These are phyloP conservation scores for Russula sp. DNA, from an alignment of 768 basidiomycete species.

Conservation along the genomic window DNA sequence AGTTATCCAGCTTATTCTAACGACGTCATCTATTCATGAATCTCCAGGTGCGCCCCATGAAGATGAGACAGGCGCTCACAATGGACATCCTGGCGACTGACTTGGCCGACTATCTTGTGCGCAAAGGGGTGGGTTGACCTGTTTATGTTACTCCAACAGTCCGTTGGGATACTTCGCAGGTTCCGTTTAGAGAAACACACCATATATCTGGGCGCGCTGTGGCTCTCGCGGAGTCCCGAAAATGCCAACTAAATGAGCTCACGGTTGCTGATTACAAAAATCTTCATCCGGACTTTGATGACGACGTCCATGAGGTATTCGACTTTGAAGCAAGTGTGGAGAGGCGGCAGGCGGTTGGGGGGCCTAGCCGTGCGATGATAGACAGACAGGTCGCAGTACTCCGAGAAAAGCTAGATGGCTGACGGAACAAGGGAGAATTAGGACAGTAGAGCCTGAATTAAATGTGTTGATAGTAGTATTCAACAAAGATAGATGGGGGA, in stretches of 20 bases:
- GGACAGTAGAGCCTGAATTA: neutral
- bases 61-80: constrained; percentile 85
- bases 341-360: constrained; percentile 85
- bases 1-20: constrained; percentile 22
- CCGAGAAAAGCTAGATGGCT: constrained; percentile 44
- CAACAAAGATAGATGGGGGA: too few relatives aligned
- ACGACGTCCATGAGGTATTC: constrained; percentile 80
- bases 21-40: neutral
- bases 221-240: constrained; percentile 80
- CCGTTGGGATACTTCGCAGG: constrained; percentile 39
- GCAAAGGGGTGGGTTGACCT: constrained; percentile 75
- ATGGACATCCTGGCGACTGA: constrained; percentile 99
- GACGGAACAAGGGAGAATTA: neutral
- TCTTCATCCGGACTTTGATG: constrained; percentile 68
- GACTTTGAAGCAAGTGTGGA: constrained; percentile 96
- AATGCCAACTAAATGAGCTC: constrained; percentile 76
- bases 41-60: constrained; percentile 73
- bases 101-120: constrained; percentile 95
- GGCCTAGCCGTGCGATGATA: constrained; percentile 79
- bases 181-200: constrained; percentile 97
- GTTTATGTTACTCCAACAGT: neutral
- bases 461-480: too few relatives aligned
- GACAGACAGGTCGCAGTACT: constrained; percentile 77
- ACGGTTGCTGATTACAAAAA: constrained; percentile 70
- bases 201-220: constrained; percentile 97